These are phyloP conservation scores for Henckelia pumila DNA, from an alignment of 257 asterid genomes.

Conservation along the genomic window DNA sequence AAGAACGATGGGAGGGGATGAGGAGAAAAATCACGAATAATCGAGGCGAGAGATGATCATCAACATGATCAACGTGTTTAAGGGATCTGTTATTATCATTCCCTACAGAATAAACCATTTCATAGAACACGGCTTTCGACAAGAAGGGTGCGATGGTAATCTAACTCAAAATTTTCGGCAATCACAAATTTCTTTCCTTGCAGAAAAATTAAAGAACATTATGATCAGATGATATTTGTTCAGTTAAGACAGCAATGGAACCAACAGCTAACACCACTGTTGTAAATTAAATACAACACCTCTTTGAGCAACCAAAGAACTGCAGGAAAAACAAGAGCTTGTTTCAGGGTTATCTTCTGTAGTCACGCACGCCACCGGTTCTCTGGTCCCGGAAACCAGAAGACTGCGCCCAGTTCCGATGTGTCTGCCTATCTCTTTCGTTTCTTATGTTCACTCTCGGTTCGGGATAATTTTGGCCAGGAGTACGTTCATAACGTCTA, in stretches of 20 bases:
- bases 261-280: neutral
- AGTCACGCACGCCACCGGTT: neutral
- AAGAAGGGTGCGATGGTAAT: no score
- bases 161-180: no score
- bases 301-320: neutral
- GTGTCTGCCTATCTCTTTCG: neutral
- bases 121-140: no score
- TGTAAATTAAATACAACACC: neutral
- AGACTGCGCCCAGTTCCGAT: neutral
- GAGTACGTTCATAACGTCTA: constrained; percentile 38
- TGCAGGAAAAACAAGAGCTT: neutral
- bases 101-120: no score
- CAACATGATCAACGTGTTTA: no score
- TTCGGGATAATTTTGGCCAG: constrained; percentile 35
- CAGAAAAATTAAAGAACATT: neutral
- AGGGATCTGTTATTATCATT: no score
- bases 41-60: no score
- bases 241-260: no score
- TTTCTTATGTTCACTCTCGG: constrained; percentile 32
- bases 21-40: no score
- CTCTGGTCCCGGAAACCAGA: neutral
- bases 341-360: neutral
- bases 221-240: neutral
- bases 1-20: no score
- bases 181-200: neutral